These are phyloP conservation scores for Myriosclerotinia scirpicola DNA, from an alignment of 2,329 filamentous ascomycete genomes.

Conservation along the genomic window DNA sequence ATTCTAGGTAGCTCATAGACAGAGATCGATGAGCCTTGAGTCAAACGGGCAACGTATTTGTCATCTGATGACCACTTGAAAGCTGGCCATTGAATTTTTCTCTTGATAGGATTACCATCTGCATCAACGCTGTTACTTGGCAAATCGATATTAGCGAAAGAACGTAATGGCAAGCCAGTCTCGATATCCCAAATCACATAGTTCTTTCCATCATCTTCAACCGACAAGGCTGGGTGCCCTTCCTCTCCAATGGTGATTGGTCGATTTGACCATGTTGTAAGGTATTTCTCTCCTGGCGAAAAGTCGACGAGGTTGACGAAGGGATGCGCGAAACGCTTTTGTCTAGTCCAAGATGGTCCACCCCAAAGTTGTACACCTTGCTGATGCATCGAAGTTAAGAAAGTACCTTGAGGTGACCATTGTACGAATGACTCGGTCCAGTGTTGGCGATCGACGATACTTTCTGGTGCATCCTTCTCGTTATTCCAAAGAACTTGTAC, in stretches of 20 bases:
- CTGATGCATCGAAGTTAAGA: slow-evolving; percentile 88
- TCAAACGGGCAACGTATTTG: slow-evolving; percentile 93
- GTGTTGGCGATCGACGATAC: slow-evolving; percentile 85
- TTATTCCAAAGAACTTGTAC: slow-evolving; percentile 99
- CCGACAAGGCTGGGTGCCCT: slow-evolving; percentile 76
- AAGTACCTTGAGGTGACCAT: slow-evolving; percentile 96
- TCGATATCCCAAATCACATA: slow-evolving; percentile 98
- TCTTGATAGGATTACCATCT: slow-evolving; percentile 69
- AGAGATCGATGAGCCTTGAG: slow-evolving; percentile 82
- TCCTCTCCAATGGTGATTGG: slow-evolving; percentile 90
- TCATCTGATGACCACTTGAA: slow-evolving; percentile 99
- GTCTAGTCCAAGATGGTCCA: slow-evolving; percentile 81
- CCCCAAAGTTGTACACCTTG: slow-evolving; percentile 98
- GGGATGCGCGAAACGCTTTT: slow-evolving; percentile 91
- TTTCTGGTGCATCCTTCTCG: slow-evolving; percentile 86
- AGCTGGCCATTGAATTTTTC: slow-evolving; percentile 95
- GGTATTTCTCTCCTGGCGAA: slow-evolving; percentile 87
- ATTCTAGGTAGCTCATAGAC: slow-evolving; percentile 88
- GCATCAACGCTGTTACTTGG: slow-evolving; percentile 60
- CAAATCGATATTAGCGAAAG: slow-evolving; percentile 86
- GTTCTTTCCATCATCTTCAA: slow-evolving; percentile 98
- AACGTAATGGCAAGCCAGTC: slow-evolving; percentile 84
- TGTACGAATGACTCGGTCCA: slow-evolving; percentile 99
- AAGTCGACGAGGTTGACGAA: slow-evolving; percentile 96
- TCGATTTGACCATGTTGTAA: slow-evolving; percentile 95